Base-by-base conservation (phyloP, 2,329 filamentous ascomycete genomes). In the Colletotrichum sublineola region DNA sequence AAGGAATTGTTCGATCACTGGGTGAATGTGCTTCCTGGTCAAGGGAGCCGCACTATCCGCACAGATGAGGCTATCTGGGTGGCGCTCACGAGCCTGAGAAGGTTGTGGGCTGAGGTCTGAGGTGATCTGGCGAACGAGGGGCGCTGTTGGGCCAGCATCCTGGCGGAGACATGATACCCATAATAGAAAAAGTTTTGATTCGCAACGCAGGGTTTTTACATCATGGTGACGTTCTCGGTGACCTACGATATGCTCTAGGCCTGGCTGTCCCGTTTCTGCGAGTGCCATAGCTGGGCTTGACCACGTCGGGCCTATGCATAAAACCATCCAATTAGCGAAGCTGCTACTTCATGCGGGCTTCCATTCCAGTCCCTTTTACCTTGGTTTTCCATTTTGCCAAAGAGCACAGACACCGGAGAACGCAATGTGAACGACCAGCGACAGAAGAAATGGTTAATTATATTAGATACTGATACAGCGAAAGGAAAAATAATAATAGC, bases 61-160 rank as follows among this genome's bases (percentile, higher is more conserved):
- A 96, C 94, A 0, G 94, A 97, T 77, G 94, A 97, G 82, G 94
- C 94, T 1, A 82, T 97, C 24, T 93, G 93, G 83, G 89, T 96
- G 78, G 93, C 91, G 0, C 80, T 97, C 79, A 92, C 91, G 77
- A 89, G 90, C 2, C 78, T 96, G 78, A 88, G 91, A 78, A 86
- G 84, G 71, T 75, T 91, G 70, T 92, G 86, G 89, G 83, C 84
- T 42, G 77, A 77, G 29, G 75, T 74, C 15, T 79, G 70, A 71
- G n/a, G 5, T 18, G 24, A 6, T 3, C 40, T 14, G 24, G 53
- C 20, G 38, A 20, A 56, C 31, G 12, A 1, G 63, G 15, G 29
- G 56, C 68, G 24, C 33, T 12, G 8, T 70, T 18, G 58, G 40
- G 56, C 48, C 53, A 48, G 69, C 48, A 68, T 57, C 57, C 31